These are phyloP conservation scores for Ophiobolus disseminans DNA, from an alignment of 2,329 filamentous ascomycete species.

Conservation along the genomic window DNA sequence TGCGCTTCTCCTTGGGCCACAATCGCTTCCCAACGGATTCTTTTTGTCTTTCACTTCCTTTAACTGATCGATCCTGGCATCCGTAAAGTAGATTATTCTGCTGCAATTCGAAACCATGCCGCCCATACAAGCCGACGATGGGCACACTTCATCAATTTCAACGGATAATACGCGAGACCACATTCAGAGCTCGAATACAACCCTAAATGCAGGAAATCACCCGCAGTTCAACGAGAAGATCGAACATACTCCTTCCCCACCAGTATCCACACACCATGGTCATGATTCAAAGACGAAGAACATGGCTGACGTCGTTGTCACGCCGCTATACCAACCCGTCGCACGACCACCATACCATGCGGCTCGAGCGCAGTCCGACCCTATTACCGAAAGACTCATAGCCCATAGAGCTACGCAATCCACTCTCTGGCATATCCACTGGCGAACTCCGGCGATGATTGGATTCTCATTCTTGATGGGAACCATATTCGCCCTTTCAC, in stretches of 20 bases:
- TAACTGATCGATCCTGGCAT: background rate
- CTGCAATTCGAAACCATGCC: background rate
- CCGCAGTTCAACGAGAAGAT: background rate
- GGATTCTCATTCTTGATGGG: conserved; percentile 35
- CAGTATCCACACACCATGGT: background rate
- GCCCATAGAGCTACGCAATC: conserved; percentile 37
- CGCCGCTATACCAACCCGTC: background rate
- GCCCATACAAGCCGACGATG: background rate
- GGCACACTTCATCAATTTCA: background rate
- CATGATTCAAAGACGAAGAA: conserved; percentile 2
- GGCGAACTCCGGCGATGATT: conserved; percentile 39
- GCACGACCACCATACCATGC: background rate
- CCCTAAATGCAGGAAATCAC: background rate
- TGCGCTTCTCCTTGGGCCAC: background rate
- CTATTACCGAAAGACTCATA: conserved; percentile 39
- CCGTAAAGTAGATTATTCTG: background rate
- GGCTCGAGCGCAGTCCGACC: conserved; percentile 30
- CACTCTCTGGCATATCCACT: conserved; percentile 43
- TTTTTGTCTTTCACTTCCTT: background rate
- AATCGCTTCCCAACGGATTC: background rate
- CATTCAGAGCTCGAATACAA: background rate
- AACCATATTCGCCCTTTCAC: conserved; percentile 23
- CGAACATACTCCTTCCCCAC: background rate
- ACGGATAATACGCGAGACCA: background rate
- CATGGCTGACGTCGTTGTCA: conserved; percentile 2